Evolutionary conservation across 345 rosid genomes (phyloP).

Genomic region (Eucalyptus victrix): DNA sequence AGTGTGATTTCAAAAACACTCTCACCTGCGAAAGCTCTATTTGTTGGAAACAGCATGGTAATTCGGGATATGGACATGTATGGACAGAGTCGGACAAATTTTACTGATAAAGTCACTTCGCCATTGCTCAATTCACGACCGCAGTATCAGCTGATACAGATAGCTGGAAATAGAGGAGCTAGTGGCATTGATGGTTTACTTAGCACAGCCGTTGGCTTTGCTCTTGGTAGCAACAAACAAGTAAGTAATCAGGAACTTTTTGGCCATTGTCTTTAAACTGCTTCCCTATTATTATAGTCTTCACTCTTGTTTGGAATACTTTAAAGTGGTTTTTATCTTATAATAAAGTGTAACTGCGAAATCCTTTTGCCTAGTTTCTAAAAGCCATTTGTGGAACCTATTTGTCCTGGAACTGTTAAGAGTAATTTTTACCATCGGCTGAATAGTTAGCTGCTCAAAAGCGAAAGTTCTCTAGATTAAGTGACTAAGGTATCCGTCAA

Average conservation of each 20-base stretch:
- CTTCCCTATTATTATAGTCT: neutral
- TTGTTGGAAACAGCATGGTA: constrained; percentile 93
- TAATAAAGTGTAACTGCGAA: neutral
- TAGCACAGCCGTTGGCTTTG: constrained; percentile 87
- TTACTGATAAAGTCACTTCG: constrained; percentile 10
- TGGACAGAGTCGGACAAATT: constrained; percentile 34
- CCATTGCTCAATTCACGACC: constrained; percentile 26
- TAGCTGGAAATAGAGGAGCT: constrained; percentile 95
- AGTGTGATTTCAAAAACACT: constrained; percentile 49
- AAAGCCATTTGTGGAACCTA: neutral
- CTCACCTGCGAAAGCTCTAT: constrained; percentile 56
- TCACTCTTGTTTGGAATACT: neutral
- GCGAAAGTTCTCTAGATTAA: neutral
- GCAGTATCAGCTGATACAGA: constrained; percentile 48
- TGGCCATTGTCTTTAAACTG: neutral
- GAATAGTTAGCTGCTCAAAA: neutral
- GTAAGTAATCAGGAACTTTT: constrained; percentile 20
- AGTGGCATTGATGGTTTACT: constrained; percentile 99
- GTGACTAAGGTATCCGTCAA: neutral
- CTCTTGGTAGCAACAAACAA: constrained; percentile 73
- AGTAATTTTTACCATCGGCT: neutral
- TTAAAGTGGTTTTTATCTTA: neutral
- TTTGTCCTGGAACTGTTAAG: neutral
- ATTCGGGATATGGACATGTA: constrained; percentile 93
- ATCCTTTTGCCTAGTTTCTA: neutral